phyloP scores from a whole-genome alignment of 2,329 filamentous ascomycete species.

The Clathrospora elynae region DNA sequence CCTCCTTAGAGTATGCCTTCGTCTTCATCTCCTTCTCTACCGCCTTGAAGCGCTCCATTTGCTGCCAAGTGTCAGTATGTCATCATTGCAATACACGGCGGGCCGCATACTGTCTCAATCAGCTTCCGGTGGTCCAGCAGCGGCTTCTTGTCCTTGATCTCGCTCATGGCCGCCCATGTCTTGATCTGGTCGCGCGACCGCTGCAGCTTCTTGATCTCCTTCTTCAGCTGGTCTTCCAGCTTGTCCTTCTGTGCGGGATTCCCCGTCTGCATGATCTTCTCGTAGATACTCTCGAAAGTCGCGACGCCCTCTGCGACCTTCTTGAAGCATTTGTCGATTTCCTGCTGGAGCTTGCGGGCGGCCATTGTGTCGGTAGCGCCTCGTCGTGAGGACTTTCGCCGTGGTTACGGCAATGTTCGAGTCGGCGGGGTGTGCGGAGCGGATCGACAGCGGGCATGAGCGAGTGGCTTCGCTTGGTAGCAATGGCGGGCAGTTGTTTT shows the following conservation, averaged over 20 bases:
- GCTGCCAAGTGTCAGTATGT: conserved; percentile 60
- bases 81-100: conserved; percentile 9
- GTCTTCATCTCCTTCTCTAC: conserved; percentile 99
- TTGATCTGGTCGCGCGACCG: conserved; percentile 98
- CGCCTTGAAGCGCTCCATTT: conserved; percentile 99
- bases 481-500: conserved; percentile 25
- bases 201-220: conserved; percentile 99
- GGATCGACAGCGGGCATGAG: conserved; percentile 20
- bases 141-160: conserved; percentile 99
- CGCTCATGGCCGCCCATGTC: conserved; percentile 97
- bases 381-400: conserved; percentile 35
- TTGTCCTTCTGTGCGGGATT: conserved; percentile 98
- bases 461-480: conserved; percentile 27
- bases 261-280: conserved; percentile 92
- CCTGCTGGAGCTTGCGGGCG: conserved; percentile 92
- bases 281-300: conserved; percentile 93
- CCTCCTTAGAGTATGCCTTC: conserved; percentile 98
- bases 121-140: conserved; percentile 90
- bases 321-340: conserved; percentile 99
- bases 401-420: conserved; percentile 19
- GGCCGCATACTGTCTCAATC: conserved; percentile 83
- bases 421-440: conserved; percentile 16
- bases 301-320: conserved; percentile 92
- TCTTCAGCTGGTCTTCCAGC: conserved; percentile 95
- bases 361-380: conserved; percentile 70